Percentiles rank a stretch among this genome's conserved stretches.
Evolutionary conservation across 164 flowering plant genomes (phyloP).

Genomic region (Cinnamomum chago): DNA sequence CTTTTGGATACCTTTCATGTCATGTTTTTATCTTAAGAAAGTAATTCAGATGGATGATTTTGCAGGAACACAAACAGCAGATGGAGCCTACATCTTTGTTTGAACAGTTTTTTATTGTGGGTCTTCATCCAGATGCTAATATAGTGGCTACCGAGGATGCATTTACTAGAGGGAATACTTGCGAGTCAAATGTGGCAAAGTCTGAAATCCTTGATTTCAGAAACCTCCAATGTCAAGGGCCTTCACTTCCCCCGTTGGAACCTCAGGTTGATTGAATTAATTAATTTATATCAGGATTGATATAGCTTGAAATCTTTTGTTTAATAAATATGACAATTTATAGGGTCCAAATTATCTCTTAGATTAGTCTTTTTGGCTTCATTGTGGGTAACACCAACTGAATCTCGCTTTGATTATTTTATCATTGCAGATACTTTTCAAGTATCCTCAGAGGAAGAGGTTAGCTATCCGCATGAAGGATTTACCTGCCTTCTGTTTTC

Average conservation of each 20-base stretch:
- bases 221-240: constrained; percentile 27
- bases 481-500: constrained; percentile 87
- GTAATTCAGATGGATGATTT: constrained; percentile 15
- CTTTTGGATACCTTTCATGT: neutral
- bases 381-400: too few relatives aligned
- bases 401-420: too few relatives aligned
- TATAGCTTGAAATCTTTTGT: constrained; percentile 1
- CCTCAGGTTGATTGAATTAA: constrained; percentile 58
- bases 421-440: constrained; percentile 62
- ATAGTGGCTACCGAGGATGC: constrained; percentile 74
- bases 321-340: neutral
- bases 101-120: constrained; percentile 85
- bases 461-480: constrained; percentile 61
- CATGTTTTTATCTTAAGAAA: neutral
- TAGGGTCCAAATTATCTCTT: neutral
- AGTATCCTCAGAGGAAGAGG: constrained; percentile 82
- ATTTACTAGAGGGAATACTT: constrained; percentile 66
- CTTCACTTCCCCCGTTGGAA: constrained; percentile 61
- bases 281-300: neutral
- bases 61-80: constrained; percentile 54
- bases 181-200: constrained; percentile 58
- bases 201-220: constrained; percentile 39
- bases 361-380: too few relatives aligned
- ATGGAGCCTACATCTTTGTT: constrained; percentile 74
- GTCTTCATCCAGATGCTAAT: constrained; percentile 79